A percentile compares a stretch with the other conserved stretches of the same genome.
These are phyloP conservation scores for Pyrenophora seminiperda DNA, from an alignment of 2,329 filamentous ascomycete species.

Conservation along the genomic window DNA sequence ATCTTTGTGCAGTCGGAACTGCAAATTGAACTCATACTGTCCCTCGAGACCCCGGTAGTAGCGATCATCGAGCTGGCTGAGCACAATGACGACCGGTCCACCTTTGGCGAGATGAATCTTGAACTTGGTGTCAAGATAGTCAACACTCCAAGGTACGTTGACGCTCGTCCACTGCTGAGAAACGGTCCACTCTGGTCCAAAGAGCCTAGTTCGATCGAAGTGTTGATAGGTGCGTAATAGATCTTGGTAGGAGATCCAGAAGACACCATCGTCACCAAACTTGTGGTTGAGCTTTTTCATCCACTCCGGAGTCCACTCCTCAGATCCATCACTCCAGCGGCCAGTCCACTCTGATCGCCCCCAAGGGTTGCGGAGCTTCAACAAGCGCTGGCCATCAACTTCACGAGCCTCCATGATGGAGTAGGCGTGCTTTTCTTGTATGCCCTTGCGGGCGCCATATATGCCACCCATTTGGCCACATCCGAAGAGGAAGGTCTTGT, in stretches of 20 bases:
- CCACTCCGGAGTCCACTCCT: slow-evolving; percentile 83
- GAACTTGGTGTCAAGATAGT: slow-evolving; percentile 66
- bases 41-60: slow-evolving; percentile 64
- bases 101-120: slow-evolving; percentile 58
- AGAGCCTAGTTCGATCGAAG: slow-evolving; percentile 65
- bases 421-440: slow-evolving; percentile 60
- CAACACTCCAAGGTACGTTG: slow-evolving; percentile 64
- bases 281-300: slow-evolving; percentile 72
- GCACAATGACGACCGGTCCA: slow-evolving; percentile 62
- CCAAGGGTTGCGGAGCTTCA: slow-evolving; percentile 71
- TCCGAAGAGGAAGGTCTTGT: slow-evolving; percentile 79
- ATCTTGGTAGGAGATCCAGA: slow-evolving; percentile 66
- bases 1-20: slow-evolving; percentile 64
- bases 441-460: slow-evolving; percentile 60
- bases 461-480: slow-evolving; percentile 69
- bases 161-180: slow-evolving; percentile 66
- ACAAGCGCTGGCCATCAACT: slow-evolving; percentile 61
- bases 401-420: slow-evolving; percentile 66
- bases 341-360: slow-evolving; percentile 81
- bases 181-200: slow-evolving; percentile 64
- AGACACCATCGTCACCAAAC: slow-evolving; percentile 75
- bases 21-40: slow-evolving; percentile 62
- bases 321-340: slow-evolving; percentile 80
- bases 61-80: slow-evolving; percentile 65
- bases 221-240: slow-evolving; percentile 63